Evolutionary conservation across 192 early-diverging fungal species (phyloP).

Genomic region (Obelidium mucronatum): DNA sequence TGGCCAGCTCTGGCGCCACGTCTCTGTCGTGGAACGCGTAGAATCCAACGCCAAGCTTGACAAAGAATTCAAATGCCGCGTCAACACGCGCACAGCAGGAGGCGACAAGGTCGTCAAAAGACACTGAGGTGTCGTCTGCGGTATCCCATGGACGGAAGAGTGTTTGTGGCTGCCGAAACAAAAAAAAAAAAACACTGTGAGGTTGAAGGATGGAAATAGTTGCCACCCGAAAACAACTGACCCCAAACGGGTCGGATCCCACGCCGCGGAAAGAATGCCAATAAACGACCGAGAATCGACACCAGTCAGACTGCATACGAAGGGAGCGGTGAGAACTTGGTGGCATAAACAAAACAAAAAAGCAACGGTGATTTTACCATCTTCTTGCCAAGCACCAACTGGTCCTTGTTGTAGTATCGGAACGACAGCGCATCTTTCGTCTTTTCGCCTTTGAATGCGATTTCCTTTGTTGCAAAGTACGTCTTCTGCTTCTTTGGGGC

Average conservation of each 20-base stretch:
- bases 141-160: constrained; percentile 41
- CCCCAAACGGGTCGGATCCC: constrained; percentile 50
- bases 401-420: constrained; percentile 42
- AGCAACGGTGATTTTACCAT: constrained; percentile 28
- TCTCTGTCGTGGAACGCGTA: constrained; percentile 53
- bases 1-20: constrained; percentile 36
- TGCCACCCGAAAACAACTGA: not conserved
- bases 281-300: constrained; percentile 41
- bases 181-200: not conserved
- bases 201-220: not conserved
- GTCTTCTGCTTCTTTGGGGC: not conserved
- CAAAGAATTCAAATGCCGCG: constrained; percentile 46
- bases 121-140: constrained; percentile 25
- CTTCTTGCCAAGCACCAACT: constrained; percentile 45
- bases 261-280: constrained; percentile 47
- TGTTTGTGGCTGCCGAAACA: constrained; percentile 16
- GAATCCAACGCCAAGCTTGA: constrained; percentile 46
- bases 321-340: not conserved
- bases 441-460: constrained; percentile 28
- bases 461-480: constrained; percentile 22
- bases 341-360: not conserved
- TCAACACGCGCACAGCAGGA: constrained; percentile 38
- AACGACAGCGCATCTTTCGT: constrained; percentile 39
- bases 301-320: constrained; percentile 32
- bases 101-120: constrained; percentile 13